Percentiles rank a stretch among this genome's conserved stretches.
These are phyloP conservation scores for Craterostigma plantagineum DNA, from an alignment of 257 asterid genomes.

Conservation along the genomic window DNA sequence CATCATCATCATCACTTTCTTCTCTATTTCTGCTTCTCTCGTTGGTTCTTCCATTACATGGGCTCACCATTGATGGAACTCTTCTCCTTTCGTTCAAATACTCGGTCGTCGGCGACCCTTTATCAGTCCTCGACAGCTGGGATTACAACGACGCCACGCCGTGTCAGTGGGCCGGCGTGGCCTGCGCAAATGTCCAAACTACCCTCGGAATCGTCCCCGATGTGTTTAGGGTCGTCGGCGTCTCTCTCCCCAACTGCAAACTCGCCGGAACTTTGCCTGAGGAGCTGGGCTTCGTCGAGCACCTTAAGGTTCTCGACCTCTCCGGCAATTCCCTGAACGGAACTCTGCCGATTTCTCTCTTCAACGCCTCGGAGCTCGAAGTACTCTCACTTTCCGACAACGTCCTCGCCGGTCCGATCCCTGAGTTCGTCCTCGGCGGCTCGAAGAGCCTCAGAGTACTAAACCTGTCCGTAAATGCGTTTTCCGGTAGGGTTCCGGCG, in stretches of 20 bases:
- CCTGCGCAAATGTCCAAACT: slow-evolving; percentile 25
- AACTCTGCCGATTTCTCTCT: slow-evolving; percentile 38
- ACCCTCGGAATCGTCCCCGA: slow-evolving; percentile 12
- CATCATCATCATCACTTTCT: too few relatives aligned
- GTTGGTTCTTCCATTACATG: slow-evolving; percentile 13
- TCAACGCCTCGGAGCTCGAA: slow-evolving; percentile 45
- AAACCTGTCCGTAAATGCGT: slow-evolving; percentile 41
- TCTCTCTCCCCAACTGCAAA: slow-evolving; percentile 39
- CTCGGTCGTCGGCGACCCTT: slow-evolving; percentile 60
- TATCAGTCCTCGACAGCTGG: slow-evolving; percentile 73
- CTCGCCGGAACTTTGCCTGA: slow-evolving; percentile 46
- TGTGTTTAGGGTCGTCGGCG: slow-evolving; percentile 21
- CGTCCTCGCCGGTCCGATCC: slow-evolving; percentile 31
- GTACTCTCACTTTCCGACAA: slow-evolving; percentile 35
- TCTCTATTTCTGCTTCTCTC: slow-evolving; percentile 13
- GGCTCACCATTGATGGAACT: slow-evolving; percentile 63
- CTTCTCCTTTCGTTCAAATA: slow-evolving; percentile 76
- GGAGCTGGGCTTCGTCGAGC: slow-evolving; percentile 46
- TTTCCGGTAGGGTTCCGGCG: slow-evolving; percentile 39
- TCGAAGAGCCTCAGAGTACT: slow-evolving; percentile 19
- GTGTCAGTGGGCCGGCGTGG: slow-evolving; percentile 67
- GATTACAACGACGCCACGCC: slow-evolving; percentile 55
- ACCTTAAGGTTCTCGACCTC: slow-evolving; percentile 45
- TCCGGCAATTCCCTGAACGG: slow-evolving; percentile 63
- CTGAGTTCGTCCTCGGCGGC: slow-evolving; percentile 11